Conservation (phyloP, 208 protist species). For the Wallacemonas sp. region DNA sequence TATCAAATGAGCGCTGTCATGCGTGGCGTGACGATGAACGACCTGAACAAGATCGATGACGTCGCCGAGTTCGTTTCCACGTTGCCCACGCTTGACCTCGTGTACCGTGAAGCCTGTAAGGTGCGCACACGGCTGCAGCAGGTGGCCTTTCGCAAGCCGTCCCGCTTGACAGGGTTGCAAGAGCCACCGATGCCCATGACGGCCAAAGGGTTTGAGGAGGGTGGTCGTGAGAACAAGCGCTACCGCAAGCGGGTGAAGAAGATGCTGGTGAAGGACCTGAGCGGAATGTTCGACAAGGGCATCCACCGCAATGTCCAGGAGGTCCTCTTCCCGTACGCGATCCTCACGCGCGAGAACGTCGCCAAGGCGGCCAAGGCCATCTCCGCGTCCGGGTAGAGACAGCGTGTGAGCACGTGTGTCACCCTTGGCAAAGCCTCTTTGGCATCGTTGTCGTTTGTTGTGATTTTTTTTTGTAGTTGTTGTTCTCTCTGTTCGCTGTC, state of each 20-base stretch:
- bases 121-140: conserved; percentile 48
- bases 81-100: conserved; percentile 48
- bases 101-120: conserved; percentile 66
- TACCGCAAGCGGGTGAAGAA: conserved; percentile 68
- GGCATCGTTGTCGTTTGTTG: neutral
- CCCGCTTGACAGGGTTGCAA: conserved; percentile 34
- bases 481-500: no score
- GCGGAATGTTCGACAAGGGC: conserved; percentile 76
- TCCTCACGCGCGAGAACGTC: conserved; percentile 25
- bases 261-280: conserved; percentile 52
- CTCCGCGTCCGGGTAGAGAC: no score
- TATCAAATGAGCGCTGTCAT: conserved; percentile 85
- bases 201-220: conserved; percentile 36
- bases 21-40: conserved; percentile 84
- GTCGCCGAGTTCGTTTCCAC: conserved; percentile 51
- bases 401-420: neutral
- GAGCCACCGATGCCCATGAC: conserved; percentile 40
- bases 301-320: conserved; percentile 71
- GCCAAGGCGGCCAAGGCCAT: neutral
- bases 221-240: conserved; percentile 42
- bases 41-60: conserved; percentile 89
- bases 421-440: neutral
- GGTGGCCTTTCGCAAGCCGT: conserved; percentile 56
- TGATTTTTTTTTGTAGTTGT: no score
- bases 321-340: conserved; percentile 70